Conservation (phyloP, 1,284 basidiomycete species). For the Ceratobasidium sp. region DNA sequence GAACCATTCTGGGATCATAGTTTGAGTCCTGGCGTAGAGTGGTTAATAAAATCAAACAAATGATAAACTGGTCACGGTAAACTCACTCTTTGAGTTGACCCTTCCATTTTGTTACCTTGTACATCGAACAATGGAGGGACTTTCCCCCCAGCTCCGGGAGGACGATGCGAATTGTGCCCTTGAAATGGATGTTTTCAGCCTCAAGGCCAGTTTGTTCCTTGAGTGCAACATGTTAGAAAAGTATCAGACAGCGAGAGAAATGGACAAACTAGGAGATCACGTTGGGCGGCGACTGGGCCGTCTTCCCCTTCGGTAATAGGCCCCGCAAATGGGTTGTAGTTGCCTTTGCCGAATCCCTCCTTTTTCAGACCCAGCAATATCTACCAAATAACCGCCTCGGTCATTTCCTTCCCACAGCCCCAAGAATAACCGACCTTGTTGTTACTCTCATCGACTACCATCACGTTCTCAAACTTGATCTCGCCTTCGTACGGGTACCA, state of each 20-base stretch:
- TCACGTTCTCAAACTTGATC: slow-evolving; percentile 36
- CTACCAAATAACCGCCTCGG: background rate
- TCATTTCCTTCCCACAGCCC: background rate
- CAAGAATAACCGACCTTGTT: slow-evolving; percentile 14
- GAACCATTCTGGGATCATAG: slow-evolving; percentile 41
- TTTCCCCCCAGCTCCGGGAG: background rate
- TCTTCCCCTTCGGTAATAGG: slow-evolving; percentile 24
- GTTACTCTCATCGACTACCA: slow-evolving; percentile 33
- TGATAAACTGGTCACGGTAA: background rate
- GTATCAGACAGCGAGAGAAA: background rate
- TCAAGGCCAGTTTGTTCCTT: slow-evolving; percentile 40
- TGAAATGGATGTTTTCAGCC: slow-evolving; percentile 25
- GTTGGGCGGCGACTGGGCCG: slow-evolving; percentile 22
- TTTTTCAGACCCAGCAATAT: slow-evolving; percentile 37
- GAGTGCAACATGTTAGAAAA: background rate
- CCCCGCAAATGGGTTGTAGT: slow-evolving; percentile 41
- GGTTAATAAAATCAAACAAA: no score
- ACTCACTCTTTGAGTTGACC: slow-evolving; percentile 37
- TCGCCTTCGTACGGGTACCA: slow-evolving; percentile 40
- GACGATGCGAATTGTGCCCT: slow-evolving; percentile 33
- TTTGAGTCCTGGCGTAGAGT: slow-evolving; percentile 19
- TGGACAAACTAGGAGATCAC: slow-evolving; percentile 24
- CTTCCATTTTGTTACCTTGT: slow-evolving; percentile 42
- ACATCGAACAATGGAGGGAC: slow-evolving; percentile 40
- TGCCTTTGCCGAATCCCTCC: slow-evolving; percentile 37